Conservation (phyloP, 192 early-diverging fungal genomes). For the Backusella psychrophila region DNA sequence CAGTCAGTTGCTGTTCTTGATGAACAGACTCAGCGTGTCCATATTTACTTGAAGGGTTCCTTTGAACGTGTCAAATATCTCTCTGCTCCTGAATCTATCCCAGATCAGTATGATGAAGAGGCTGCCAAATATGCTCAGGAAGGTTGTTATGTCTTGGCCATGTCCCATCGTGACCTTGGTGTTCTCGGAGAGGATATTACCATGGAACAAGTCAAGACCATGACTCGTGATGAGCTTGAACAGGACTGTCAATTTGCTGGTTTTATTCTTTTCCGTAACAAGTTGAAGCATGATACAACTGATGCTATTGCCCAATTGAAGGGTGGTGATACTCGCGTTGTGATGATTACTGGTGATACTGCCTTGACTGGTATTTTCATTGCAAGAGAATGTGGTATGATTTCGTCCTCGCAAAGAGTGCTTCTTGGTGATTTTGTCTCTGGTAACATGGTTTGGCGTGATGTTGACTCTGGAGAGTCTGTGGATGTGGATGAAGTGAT, state of each 20-base stretch:
- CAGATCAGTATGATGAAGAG: slow-evolving; percentile 53
- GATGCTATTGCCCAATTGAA: slow-evolving; percentile 67
- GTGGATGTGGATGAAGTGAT: slow-evolving; percentile 34
- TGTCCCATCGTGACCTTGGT: slow-evolving; percentile 64
- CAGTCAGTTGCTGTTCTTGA: slow-evolving; percentile 65
- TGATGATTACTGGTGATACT: slow-evolving; percentile 90
- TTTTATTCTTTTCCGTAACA: slow-evolving; percentile 76
- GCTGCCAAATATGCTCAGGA: slow-evolving; percentile 63
- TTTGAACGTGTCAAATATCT: slow-evolving; percentile 65
- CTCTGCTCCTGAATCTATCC: slow-evolving; percentile 38
- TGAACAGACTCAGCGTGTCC: slow-evolving; percentile 36
- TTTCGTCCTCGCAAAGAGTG: slow-evolving; percentile 45
- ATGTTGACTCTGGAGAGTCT: slow-evolving; percentile 50
- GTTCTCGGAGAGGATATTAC: slow-evolving; percentile 39
- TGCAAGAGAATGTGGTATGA: slow-evolving; percentile 66
- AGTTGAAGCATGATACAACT: slow-evolving; percentile 69
- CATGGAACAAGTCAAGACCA: slow-evolving; percentile 31
- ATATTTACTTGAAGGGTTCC: slow-evolving; percentile 65
- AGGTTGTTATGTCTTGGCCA: slow-evolving; percentile 79
- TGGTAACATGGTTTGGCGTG: slow-evolving; percentile 49
- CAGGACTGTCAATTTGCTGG: slow-evolving; percentile 49
- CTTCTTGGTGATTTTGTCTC: slow-evolving; percentile 51
- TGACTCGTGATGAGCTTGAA: slow-evolving; percentile 67
- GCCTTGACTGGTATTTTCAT: slow-evolving; percentile 73
- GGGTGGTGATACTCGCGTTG: slow-evolving; percentile 63